Evolutionary conservation across 257 asterid species (phyloP), one percentile per base, ranked within the genome.

Genomic region (Solanum clarkiae): DNA sequence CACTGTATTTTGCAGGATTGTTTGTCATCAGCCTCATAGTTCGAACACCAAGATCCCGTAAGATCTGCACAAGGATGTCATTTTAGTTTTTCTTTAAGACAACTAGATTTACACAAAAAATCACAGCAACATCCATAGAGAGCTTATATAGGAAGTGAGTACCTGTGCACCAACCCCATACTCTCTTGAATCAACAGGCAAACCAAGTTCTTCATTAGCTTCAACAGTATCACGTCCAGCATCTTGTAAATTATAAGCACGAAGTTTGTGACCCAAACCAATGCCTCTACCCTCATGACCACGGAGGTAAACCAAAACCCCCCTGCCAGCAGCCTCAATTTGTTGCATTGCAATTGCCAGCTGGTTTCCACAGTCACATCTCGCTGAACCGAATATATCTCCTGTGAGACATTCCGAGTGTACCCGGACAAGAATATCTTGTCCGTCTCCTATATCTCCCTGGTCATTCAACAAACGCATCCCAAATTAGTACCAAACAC

Each of bases 131-230:
- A 60, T 59, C 15, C 72, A 42, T 24, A 81, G 57, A 44, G 11
- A 42, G 42, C 85, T 5, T n/a, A 24, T 49, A 22, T 53, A 45
- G 68, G 8, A 15, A 18, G 8, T 55, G 49, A 85, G 68, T 93
- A 95, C 99, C 99, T 96, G 99, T 24, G 99, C 99, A 79, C 99
- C 99, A 65, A 97, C 93, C 56, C 99, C 99, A 42, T 97, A 97
- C 84, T 95, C 99, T 89, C 99, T 92, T 32, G 99, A 96, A 91
- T 96, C 99, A 66, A 96, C 92, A 5, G 98, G 98, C 87, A 95
- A 90, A 56, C 99, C 98, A 85, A 96, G 93, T 87, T 96, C 99
- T 90, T 96, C 98, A 13, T 96, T 95, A 6, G 98, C 99, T 91
- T 96, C 98, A 32, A 96, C 98, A 4, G 99, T 95, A 87, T 95